Evolutionary conservation across 495 filamentous ascomycete species (phyloP).

Genomic region (Tuber microsphaerosporum): DNA sequence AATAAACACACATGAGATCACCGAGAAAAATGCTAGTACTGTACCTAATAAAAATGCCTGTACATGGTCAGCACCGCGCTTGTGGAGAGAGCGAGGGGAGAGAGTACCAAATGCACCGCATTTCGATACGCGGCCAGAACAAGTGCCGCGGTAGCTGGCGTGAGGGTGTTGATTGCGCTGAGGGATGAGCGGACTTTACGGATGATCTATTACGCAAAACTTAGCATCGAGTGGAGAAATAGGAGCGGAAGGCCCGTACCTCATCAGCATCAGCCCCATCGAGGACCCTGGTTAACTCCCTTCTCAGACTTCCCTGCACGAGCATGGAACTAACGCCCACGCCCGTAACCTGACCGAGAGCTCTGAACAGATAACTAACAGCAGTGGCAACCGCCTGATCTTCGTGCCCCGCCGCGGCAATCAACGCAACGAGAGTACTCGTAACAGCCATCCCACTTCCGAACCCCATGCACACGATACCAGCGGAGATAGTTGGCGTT

Average conservation of each 20-base stretch:
- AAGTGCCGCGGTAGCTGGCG: conserved; percentile 52
- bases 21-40: conserved; percentile 32
- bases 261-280: conserved; percentile 54
- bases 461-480: conserved; percentile 52
- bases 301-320: conserved; percentile 63
- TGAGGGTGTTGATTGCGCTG: conserved; percentile 61
- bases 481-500: conserved; percentile 50
- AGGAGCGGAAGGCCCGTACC: conserved; percentile 3
- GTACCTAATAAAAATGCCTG: conserved; percentile 42
- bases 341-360: conserved; percentile 69
- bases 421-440: conserved; percentile 55
- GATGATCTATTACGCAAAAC: conserved; percentile 53
- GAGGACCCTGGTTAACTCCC: conserved; percentile 51
- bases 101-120: conserved; percentile 27
- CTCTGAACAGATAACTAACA: conserved; percentile 79
- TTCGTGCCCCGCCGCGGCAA: conserved; percentile 60
- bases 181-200: conserved; percentile 65
- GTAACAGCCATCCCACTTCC: conserved; percentile 65
- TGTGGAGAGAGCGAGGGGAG: background rate
- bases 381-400: conserved; percentile 77
- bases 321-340: conserved; percentile 64
- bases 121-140: conserved; percentile 62
- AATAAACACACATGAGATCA: conserved; percentile 42
- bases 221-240: no score
- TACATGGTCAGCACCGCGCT: background rate